Percentiles rank a stretch among this genome's conserved stretches.
These are phyloP conservation scores for Tulasnella sp. DNA, from an alignment of 768 basidiomycete species.

Conservation along the genomic window DNA sequence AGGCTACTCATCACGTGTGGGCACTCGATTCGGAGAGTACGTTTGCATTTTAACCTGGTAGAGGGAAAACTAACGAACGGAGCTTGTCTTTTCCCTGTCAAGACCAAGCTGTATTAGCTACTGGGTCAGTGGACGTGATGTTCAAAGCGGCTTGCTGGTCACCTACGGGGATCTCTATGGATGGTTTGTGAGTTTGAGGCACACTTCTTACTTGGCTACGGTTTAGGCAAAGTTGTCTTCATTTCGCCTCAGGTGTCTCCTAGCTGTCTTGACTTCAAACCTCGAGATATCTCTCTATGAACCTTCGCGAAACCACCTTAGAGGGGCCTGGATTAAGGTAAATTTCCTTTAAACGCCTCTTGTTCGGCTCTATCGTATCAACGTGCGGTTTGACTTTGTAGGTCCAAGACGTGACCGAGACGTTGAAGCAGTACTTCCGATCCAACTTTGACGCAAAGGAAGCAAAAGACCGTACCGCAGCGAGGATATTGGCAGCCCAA, in stretches of 20 bases:
- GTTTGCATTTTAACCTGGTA: not conserved
- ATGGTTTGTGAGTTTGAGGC: constrained; percentile 9
- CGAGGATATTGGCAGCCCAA: constrained; percentile 3
- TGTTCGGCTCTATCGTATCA: not conserved
- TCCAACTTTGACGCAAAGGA: not conserved
- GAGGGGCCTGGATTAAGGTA: constrained; percentile 22
- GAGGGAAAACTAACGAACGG: not conserved
- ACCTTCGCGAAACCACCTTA: constrained; percentile 13
- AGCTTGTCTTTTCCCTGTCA: not conserved
- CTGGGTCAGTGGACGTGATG: constrained; percentile 7
- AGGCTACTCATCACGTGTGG: constrained; percentile 4
- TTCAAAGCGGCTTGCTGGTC: constrained; percentile 21
- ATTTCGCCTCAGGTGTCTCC: constrained; percentile 8
- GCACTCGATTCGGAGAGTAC: not conserved
- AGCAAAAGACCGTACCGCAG: not conserved
- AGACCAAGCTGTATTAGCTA: not conserved
- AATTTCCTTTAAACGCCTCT: not conserved
- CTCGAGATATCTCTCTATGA: constrained; percentile 19
- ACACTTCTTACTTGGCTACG: not conserved
- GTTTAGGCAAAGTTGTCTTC: not conserved
- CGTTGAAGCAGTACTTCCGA: not conserved
- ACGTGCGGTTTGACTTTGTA: not conserved
- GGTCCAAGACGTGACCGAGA: constrained; percentile 20
- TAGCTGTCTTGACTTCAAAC: constrained; percentile 17
- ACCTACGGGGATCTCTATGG: not conserved